Evolutionary conservation across 2,329 filamentous ascomycete genomes (phyloP), one percentile per base, ranked within the genome.

Genomic region (Colletotrichum melonis): DNA sequence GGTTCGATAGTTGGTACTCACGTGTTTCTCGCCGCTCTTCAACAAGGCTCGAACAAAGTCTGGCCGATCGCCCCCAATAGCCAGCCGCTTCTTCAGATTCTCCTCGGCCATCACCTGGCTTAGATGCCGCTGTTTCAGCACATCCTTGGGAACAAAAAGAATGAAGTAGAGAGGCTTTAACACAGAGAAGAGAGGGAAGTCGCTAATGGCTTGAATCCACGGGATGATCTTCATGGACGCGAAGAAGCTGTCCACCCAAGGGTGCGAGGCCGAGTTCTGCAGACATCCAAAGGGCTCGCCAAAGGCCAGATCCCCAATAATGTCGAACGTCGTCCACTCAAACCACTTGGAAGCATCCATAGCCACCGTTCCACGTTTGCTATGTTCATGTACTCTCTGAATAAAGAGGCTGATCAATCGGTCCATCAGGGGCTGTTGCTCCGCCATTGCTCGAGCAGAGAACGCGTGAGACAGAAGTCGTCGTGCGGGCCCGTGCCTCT

Each of bases 321-420:
- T 72, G 55, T 81, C 80, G 38, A 81, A 81, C 0, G 79, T 79
- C 6, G 74, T 73, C 54, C 63, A 79, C 35, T 77, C 77, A 72
- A 64, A 58, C 67, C 67, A 69, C 24, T 63, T 54, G 12, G 58
- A 56, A 7, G 59, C 67, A 35, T 69, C 62, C 9, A 69, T n/a
- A 5, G 60, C 8, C 35, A 24, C 30, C 14, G 19, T n/a, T 7
- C 67, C 67, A 16, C n/a, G 49, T 8, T 69, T 35, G 2, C 67
- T 62, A 11, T 65, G 49, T 28, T 69, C 32, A 3, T n/a, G 49
- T 56, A 87, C 74, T 35, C 79, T 80, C 16, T 77, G 59, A 30
- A 86, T 56, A 52, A 82, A 68, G 6, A 77, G 65, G 32, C 81
- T 72, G 24, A 81, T 74, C 57, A 81, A 78, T 2, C 63, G 60